phyloP scores from a whole-genome alignment of 2,329 filamentous ascomycete species.

The Balansia obtecta region DNA sequence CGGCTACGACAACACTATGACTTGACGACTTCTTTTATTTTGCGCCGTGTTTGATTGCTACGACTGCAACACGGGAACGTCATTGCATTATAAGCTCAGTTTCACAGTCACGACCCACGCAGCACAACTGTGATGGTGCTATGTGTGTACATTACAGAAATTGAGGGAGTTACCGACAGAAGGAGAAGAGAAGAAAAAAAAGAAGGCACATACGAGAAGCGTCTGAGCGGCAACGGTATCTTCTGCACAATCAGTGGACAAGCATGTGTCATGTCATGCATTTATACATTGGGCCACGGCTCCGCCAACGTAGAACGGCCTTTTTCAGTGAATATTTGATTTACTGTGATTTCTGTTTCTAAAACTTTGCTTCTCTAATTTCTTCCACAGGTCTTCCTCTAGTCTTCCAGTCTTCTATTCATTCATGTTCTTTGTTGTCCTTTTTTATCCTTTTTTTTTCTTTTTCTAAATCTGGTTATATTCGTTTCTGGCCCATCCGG shows the following conservation, averaged over 20 bases:
- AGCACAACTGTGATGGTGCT: constrained; percentile 13
- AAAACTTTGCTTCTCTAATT: constrained; percentile 8
- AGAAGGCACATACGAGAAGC: constrained; percentile 7
- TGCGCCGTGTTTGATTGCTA: constrained; percentile 21
- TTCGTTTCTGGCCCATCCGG: not conserved
- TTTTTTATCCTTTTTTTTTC: constrained; percentile 1
- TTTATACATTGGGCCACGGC: constrained; percentile 19
- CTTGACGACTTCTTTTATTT: constrained; percentile 27
- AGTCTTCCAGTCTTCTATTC: constrained; percentile 8
- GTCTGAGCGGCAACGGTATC: constrained; percentile 1
- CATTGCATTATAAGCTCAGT: constrained; percentile 13
- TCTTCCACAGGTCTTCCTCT: constrained; percentile 5
- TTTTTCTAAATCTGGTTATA: not conserved
- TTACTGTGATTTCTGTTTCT: constrained; percentile 11
- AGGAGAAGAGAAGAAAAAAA: not conserved
- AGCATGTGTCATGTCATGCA: constrained; percentile 16
- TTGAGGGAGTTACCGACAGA: constrained; percentile 12
- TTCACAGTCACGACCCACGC: constrained; percentile 15
- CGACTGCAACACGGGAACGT: constrained; percentile 8
- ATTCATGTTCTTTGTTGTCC: constrained; percentile 1
- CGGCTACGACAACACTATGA: constrained; percentile 26
- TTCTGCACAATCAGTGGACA: constrained; percentile 4
- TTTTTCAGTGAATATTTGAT: constrained; percentile 12
- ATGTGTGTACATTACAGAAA: constrained; percentile 22
- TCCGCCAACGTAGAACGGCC: constrained; percentile 17